Evolutionary conservation across 2,329 filamentous ascomycete species (phyloP).

Genomic region (Ceratocystis smalleyi): DNA sequence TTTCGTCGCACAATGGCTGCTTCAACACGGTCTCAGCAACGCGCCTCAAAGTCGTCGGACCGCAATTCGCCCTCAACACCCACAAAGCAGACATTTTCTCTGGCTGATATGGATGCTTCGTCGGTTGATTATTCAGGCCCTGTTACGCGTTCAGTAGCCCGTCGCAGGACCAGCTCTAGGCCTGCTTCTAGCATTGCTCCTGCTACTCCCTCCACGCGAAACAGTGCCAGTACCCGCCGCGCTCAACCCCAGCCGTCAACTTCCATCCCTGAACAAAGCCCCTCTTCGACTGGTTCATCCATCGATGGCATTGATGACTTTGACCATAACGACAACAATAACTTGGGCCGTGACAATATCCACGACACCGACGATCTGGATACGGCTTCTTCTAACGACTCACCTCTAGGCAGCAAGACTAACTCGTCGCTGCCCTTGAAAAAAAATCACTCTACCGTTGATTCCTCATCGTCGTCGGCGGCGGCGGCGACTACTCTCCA

Average conservation of each 20-base stretch:
- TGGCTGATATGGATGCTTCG: not conserved
- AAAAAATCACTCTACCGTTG: not conserved
- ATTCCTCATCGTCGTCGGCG: not conserved
- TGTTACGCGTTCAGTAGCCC: slow-evolving; percentile 57
- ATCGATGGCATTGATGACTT: slow-evolving; percentile 11
- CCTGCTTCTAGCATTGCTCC: slow-evolving; percentile 7
- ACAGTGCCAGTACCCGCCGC: slow-evolving; percentile 1
- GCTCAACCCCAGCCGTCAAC: not conserved
- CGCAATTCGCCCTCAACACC: slow-evolving; percentile 8
- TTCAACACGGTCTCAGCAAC: slow-evolving; percentile 12
- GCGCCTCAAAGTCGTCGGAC: slow-evolving; percentile 5
- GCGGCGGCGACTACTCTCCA: not conserved
- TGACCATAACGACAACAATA: slow-evolving; percentile 6
- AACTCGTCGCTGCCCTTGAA: not conserved
- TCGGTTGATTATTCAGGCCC: slow-evolving; percentile 45
- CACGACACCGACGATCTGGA: slow-evolving; percentile 3
- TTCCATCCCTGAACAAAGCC: slow-evolving; percentile 5
- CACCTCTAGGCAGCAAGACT: slow-evolving; percentile 5
- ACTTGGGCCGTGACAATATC: not conserved
- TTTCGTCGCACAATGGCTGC: slow-evolving; percentile 9
- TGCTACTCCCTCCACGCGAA: not conserved
- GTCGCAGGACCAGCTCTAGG: slow-evolving; percentile 25
- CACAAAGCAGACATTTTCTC: slow-evolving; percentile 8
- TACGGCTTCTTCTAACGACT: slow-evolving; percentile 11
- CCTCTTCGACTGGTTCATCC: slow-evolving; percentile 11